phyloP scores from a whole-genome alignment of 768 basidiomycete genomes.

The Kwoniella dejecticola region DNA sequence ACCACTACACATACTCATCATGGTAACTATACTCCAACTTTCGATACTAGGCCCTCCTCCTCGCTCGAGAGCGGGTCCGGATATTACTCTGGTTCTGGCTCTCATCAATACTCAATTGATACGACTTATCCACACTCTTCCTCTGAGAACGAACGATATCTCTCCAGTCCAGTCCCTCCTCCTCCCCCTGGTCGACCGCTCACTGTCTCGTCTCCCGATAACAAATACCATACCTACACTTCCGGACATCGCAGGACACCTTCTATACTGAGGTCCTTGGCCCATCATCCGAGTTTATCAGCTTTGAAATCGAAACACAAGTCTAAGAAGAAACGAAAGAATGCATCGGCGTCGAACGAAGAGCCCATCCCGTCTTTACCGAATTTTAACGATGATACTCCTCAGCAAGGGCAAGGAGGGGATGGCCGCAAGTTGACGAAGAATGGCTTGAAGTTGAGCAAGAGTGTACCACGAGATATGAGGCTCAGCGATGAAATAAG shows the following conservation, averaged over 20 bases:
- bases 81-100: not conserved
- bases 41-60: constrained; percentile 6
- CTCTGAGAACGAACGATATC: not conserved
- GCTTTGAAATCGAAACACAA: constrained; percentile 31
- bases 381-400: not conserved
- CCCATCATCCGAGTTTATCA: constrained; percentile 44
- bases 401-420: not conserved
- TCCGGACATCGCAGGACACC: constrained; percentile 17
- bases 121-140: not conserved
- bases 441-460: constrained; percentile 25
- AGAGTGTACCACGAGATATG: constrained; percentile 28
- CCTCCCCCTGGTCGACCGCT: not conserved
- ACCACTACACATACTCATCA: no score
- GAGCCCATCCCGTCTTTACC: constrained; percentile 8
- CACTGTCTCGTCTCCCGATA: no score
- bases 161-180: not conserved
- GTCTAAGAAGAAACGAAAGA: constrained; percentile 22
- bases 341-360: no score
- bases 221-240: no score
- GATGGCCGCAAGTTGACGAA: constrained; percentile 1
- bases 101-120: constrained; percentile 2
- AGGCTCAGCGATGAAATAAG: constrained; percentile 10
- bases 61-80: constrained; percentile 5
- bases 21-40: no score
- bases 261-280: constrained; percentile 25